These are phyloP conservation scores for Colletotrichum tanaceti DNA, from an alignment of 2,329 filamentous ascomycete genomes.

Conservation along the genomic window DNA sequence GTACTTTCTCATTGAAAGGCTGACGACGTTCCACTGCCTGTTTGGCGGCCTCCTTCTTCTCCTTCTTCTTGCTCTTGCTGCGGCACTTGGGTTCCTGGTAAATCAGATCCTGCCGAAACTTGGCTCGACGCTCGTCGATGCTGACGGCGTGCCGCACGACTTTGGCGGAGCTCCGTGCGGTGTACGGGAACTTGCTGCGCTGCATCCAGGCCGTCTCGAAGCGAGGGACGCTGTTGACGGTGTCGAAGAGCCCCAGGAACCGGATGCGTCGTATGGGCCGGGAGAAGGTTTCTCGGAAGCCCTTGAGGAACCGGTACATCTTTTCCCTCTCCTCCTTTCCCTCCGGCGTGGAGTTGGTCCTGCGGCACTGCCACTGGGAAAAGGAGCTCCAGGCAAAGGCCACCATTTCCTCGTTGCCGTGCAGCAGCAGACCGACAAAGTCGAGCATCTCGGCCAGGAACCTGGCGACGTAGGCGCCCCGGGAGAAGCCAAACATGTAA, in stretches of 20 bases:
- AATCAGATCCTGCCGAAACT: conserved; percentile 78
- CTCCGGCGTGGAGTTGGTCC: conserved; percentile 52
- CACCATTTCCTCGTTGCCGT: conserved; percentile 88
- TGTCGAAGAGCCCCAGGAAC: conserved; percentile 85
- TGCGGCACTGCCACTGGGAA: conserved; percentile 75
- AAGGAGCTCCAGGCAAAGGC: conserved; percentile 87
- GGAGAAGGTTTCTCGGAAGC: conserved; percentile 84
- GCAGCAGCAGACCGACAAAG: conserved; percentile 80
- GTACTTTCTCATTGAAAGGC: conserved; percentile 43
- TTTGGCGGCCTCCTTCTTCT: conserved; percentile 43
- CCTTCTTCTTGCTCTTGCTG: conserved; percentile 39
- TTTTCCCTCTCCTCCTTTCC: conserved; percentile 63
- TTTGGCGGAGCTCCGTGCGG: conserved; percentile 66
- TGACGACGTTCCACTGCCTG: conserved; percentile 40
- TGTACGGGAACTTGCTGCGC: conserved; percentile 80
- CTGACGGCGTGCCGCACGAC: conserved; percentile 77
- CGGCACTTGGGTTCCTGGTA: conserved; percentile 57
- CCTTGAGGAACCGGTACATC: conserved; percentile 80
- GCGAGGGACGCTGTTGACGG: conserved; percentile 81
- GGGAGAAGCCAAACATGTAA: conserved; percentile 80
- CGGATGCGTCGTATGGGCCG: conserved; percentile 78
- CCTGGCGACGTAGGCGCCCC: conserved; percentile 78
- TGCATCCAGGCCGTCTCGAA: conserved; percentile 85
- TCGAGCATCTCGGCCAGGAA: conserved; percentile 88
- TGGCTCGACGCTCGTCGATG: conserved; percentile 77